Conservation (phyloP, 176 grass and related monocot genomes). For the Themeda triandra region DNA sequence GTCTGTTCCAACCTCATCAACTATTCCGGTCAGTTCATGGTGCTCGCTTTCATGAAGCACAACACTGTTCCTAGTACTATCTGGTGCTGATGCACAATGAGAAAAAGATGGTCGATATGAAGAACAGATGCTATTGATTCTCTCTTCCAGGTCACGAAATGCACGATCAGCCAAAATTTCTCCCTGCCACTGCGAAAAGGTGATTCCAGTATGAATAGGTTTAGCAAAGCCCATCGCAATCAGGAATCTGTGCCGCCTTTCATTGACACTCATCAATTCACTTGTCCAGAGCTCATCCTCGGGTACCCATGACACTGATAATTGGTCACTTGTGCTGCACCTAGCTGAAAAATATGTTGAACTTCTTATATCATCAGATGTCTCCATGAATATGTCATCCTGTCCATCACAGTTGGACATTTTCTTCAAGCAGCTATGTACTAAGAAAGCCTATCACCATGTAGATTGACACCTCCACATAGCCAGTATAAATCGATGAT, state of each 20-base stretch:
- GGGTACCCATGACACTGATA: neutral
- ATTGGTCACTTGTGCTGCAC: constrained; percentile 17
- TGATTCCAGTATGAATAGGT: neutral
- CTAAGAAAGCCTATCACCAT: neutral
- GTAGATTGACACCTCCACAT: neutral
- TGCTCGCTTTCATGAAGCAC: constrained; percentile 22
- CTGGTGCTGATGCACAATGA: neutral
- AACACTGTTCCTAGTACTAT: constrained; percentile 34
- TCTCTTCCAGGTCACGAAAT: constrained; percentile 31
- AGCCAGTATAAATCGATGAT: neutral
- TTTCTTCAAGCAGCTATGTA: constrained; percentile 1
- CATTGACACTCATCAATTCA: constrained; percentile 43
- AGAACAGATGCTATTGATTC: constrained; percentile 13
- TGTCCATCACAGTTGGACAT: constrained; percentile 50
- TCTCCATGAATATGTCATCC: constrained; percentile 51
- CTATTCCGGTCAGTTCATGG: neutral
- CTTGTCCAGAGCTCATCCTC: constrained; percentile 46
- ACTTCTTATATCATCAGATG: constrained; percentile 32
- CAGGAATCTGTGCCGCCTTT: constrained; percentile 62
- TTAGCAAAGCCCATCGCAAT: constrained; percentile 52
- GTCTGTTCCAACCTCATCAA: constrained; percentile 38
- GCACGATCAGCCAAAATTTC: constrained; percentile 1
- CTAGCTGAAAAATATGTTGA: constrained; percentile 24
- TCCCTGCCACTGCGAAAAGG: neutral
- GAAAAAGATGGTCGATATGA: constrained; percentile 10